phyloP scores from a whole-genome alignment of 139 green algal genomes.

The Microglena sp. region DNA sequence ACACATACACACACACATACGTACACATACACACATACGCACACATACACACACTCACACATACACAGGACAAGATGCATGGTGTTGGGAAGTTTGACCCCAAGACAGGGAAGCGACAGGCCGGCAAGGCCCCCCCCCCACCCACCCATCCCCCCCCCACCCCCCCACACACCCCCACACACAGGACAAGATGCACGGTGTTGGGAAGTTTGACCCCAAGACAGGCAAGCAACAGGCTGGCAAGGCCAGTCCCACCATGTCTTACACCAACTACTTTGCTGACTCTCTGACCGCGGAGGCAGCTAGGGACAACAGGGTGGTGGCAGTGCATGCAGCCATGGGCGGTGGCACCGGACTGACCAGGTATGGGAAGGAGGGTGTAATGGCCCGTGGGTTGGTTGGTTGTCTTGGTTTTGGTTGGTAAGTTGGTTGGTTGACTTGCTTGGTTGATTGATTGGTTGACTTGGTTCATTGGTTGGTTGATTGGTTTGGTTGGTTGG shows the following conservation, averaged over 20 bases:
- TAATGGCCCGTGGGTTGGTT: too few relatives aligned
- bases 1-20: background rate
- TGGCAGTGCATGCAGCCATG: conserved; percentile 97
- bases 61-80: conserved; percentile 81
- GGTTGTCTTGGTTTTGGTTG: too few relatives aligned
- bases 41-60: background rate
- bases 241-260: too few relatives aligned
- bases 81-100: conserved; percentile 96
- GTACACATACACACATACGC: background rate
- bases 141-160: too few relatives aligned
- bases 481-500: too few relatives aligned
- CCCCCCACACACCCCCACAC: background rate
- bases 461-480: too few relatives aligned
- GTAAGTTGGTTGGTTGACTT: too few relatives aligned
- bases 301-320: conserved; percentile 71
- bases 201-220: too few relatives aligned
- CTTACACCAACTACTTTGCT: conserved; percentile 97
- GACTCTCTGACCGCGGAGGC: conserved; percentile 92
- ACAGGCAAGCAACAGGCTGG: too few relatives aligned
- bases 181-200: conserved; percentile 74
- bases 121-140: too few relatives aligned
- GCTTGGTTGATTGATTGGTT: too few relatives aligned
- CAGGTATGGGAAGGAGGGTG: conserved; percentile 17
- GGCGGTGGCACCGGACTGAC: conserved; percentile 89
- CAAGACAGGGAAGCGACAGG: conserved; percentile 86